Conservation (phyloP, 1,139 yeast species). For the Magnusiomyces tetraspermus region DNA sequence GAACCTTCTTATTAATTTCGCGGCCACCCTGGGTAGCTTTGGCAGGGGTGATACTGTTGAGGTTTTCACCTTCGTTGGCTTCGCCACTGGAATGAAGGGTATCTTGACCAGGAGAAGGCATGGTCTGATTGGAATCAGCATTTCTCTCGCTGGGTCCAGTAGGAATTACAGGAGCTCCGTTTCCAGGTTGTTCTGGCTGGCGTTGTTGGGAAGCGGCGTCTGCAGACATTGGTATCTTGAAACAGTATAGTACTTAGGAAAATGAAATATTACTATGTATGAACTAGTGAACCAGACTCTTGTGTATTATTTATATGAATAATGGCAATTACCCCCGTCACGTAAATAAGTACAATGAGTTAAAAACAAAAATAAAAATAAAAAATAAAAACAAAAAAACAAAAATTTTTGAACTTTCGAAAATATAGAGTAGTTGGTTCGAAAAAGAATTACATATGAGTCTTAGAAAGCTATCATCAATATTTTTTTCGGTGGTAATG, state of each 20-base stretch:
- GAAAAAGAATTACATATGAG: no score
- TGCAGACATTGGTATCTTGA: neutral
- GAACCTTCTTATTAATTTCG: constrained; percentile 59
- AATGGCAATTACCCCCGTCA: no score
- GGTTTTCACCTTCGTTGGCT: neutral
- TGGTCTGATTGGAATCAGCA: neutral
- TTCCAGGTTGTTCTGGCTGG: neutral
- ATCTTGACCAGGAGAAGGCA: neutral
- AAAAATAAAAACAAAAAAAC: no score
- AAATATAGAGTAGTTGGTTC: no score
- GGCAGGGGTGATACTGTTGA: constrained; percentile 39
- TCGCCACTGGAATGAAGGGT: neutral
- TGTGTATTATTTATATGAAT: no score
- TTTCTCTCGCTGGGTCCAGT: neutral
- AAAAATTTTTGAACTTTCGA: no score
- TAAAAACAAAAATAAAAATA: no score
- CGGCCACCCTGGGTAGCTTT: constrained; percentile 74
- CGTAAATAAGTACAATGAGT: neutral
- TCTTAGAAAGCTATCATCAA: neutral
- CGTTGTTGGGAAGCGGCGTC: neutral
- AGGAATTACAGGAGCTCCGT: neutral
- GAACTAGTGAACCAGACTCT: no score
- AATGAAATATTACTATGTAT: no score
- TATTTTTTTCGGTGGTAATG: neutral
- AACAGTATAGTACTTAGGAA: no score